phyloP scores from a whole-genome alignment of 169 alveolate species.

The Plasmodium cynomolgi region DNA sequence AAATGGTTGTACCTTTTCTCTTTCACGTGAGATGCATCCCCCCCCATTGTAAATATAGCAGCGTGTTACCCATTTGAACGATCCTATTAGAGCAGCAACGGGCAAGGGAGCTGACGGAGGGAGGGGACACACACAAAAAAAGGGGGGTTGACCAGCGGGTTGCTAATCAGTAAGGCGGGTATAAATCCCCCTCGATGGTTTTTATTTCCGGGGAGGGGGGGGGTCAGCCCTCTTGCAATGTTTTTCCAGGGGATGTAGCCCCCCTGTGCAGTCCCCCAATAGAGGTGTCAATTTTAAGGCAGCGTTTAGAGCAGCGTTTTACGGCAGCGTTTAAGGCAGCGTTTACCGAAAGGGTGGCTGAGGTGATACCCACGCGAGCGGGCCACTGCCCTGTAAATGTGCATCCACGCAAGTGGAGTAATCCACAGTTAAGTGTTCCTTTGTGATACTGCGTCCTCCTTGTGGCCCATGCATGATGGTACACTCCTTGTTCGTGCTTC shows the following conservation, averaged over 20 bases:
- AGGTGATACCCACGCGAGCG: background rate
- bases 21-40: no score
- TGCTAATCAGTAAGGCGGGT: no score
- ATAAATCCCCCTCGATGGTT: no score
- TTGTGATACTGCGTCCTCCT: background rate
- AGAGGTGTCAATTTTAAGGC: background rate
- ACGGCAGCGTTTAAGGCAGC: background rate
- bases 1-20: background rate
- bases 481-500: background rate
- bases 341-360: background rate
- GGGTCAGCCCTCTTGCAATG: no score
- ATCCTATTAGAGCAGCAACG: no score
- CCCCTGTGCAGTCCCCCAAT: background rate
- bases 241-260: background rate
- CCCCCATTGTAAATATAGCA: no score
- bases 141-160: no score
- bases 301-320: no score
- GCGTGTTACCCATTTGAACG: no score
- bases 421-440: background rate
- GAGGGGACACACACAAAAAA: no score
- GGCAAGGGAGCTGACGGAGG: no score
- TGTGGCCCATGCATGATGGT: background rate
- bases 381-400: background rate
- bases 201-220: no score
- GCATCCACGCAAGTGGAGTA: background rate